Base-by-base conservation (phyloP, 179 eudicot species). In the Heliamphora pulchella region DNA sequence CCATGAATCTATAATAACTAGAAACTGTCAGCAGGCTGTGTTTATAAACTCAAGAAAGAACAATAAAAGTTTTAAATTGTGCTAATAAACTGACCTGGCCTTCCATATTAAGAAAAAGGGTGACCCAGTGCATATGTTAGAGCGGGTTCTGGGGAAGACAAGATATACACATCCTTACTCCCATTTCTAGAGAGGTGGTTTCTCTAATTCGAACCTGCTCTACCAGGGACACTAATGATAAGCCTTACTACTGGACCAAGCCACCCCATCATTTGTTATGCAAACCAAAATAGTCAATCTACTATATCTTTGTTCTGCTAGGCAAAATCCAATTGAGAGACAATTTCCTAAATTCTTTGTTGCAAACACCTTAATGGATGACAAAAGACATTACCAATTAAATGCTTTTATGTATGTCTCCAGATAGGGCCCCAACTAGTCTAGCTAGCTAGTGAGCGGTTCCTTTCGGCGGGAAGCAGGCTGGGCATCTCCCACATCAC, bases 1-100 rank as follows among this genome's bases (percentile, higher is more conserved):
- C 99, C 99, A 81, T 77, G 86, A 80, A 89, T 90, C 99, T 96
- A 75, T 8, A 55, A 22, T 53, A 80, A 61, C 77, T 39, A 80
- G 41, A 74, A 73, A 50, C n/a, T 65, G 50, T 76, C 54, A 85
- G 82, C 48, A 68, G 54, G 64, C 43, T 10, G 46, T 15, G 50
- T 53, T 58, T 8, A 70, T 44, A 18, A 77, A 48, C 39, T 8
- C 8, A 77, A 76, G 6, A 68, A 51, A 44, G 31, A 44, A 55
- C n/a, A 47, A 11, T 47, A 11, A 20, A 80, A 8, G 47, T 68
- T 4, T 1, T 2, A 31, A 44, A 20, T 11, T n/a, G n/a, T 3
- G 2, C 7, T 20, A 20, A 53, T 3, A 65, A 48, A 14, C 22
- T 53, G 62, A 53, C 20, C 47, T 22, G 57, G 15, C 22, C 48